phyloP scores from a whole-genome alignment of 1,284 basidiomycete genomes.

The Malassezia slooffiae region DNA sequence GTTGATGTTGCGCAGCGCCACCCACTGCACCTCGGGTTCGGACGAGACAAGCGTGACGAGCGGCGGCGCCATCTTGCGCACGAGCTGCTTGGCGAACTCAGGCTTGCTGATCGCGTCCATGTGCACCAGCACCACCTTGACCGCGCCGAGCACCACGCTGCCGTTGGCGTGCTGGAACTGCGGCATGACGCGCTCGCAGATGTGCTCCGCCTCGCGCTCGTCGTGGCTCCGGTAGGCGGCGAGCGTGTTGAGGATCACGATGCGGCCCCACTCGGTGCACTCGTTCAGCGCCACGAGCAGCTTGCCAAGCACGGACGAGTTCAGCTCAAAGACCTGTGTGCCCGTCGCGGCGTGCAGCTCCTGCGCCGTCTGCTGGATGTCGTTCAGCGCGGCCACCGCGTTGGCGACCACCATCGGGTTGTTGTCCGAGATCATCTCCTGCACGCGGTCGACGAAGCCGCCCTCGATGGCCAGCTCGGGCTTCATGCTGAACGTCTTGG shows the following conservation, averaged over 20 bases:
- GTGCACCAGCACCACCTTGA: slow-evolving; percentile 84
- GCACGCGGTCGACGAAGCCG: slow-evolving; percentile 77
- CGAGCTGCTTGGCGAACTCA: slow-evolving; percentile 72
- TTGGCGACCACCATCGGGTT: slow-evolving; percentile 99
- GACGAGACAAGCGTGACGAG: slow-evolving; percentile 58
- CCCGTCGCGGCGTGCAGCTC: slow-evolving; percentile 22
- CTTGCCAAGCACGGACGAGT: slow-evolving; percentile 69
- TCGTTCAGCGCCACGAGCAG: slow-evolving; percentile 90
- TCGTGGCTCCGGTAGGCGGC: slow-evolving; percentile 71
- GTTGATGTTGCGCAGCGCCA: slow-evolving; percentile 90
- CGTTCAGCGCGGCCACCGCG: slow-evolving; percentile 79
- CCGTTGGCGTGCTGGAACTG: slow-evolving; percentile 97
- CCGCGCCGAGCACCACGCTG: slow-evolving; percentile 82
- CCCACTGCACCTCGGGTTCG: slow-evolving; percentile 74
- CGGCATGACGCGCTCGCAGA: slow-evolving; percentile 93
- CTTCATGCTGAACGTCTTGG: slow-evolving; percentile 92
- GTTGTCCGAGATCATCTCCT: slow-evolving; percentile 76
- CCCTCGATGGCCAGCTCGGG: slow-evolving; percentile 88
- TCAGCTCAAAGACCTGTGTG: slow-evolving; percentile 67
- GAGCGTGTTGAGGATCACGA: slow-evolving; percentile 77
- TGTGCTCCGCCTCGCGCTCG: slow-evolving; percentile 84
- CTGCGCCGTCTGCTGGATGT: slow-evolving; percentile 61
- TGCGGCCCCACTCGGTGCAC: slow-evolving; percentile 96
- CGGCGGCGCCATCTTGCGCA: slow-evolving; percentile 95
- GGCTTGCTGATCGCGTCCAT: slow-evolving; percentile 54